Base-by-base conservation (phyloP, 768 basidiomycete genomes). In the Leccinum barrowsii region DNA sequence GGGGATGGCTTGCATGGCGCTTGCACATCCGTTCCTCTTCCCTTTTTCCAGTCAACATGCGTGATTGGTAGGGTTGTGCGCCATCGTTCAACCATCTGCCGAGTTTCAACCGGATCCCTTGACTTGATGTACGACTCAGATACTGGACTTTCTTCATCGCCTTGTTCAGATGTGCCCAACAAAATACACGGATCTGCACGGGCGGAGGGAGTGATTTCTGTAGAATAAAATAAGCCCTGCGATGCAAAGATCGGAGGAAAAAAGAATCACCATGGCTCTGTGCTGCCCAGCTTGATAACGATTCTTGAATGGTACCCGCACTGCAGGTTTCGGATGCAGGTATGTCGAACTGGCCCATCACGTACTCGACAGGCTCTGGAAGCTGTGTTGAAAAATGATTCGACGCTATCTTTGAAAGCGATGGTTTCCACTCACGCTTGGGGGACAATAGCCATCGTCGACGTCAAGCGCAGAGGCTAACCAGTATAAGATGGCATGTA, bases 401-500 rank as follows among this genome's bases (percentile, higher is more conserved):
- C 7, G 2, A 28, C 13, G 32, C 2, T 17, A 4, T 30, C 26
- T 49, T 47, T 7, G 11, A 57, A 56, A 26, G 24, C 11, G 47
- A 50, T 22, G 13, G 50, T 28, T 35, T 19, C 15, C 5, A 56
- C 70, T 56, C 47, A 73, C 70, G 42, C 54, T 57, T 4, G 71
- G 65, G 10, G 65, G 61, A 3, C 58, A 67, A 55, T 70, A 74
- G 1, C 73, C 71, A 46, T 68, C 73, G 28, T 72, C 62, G 32
- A 69, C 51, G 52, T 66, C 66, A 52, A 74, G 71, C n/a, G 83
- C 80, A 34, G 84, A 83, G 17, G 78, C 75, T 46, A 84, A 64
- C 85, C 85, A 87, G 66, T 78, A 86, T 26, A 79, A 71, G 15
- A 85, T 68, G 58, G 75, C 76, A 63, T 85, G 81, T 52, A 81